Conservation (phyloP, 2,329 filamentous ascomycete species). For the Fusarium fracticaudum region DNA sequence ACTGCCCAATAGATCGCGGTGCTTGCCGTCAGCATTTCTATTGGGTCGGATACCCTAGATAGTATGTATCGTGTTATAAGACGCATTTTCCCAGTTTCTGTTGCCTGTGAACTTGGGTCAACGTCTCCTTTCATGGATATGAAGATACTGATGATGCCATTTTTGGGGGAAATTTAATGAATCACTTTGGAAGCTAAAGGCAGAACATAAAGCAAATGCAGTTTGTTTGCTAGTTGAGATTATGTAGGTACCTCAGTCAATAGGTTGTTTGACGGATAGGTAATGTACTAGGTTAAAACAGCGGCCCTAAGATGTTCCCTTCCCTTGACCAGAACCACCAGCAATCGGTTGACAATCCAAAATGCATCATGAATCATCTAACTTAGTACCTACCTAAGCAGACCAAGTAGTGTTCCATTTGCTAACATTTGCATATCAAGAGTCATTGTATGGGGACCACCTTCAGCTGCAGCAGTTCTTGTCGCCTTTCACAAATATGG, state of each 20-base stretch:
- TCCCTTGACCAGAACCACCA: not conserved
- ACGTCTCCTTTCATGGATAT: not conserved
- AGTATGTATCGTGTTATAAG: not conserved
- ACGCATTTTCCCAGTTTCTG: constrained; percentile 6
- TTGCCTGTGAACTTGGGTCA: not conserved
- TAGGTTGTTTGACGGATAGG: not conserved
- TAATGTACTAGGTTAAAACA: not conserved
- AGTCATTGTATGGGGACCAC: too few species aligned
- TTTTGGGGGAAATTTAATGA: too few species aligned
- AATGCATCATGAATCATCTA: not conserved
- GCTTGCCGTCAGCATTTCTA: not conserved
- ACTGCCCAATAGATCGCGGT: not conserved
- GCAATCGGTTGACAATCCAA: not conserved
- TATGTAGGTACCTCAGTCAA: not conserved
- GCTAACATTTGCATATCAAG: not conserved
- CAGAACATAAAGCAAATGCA: not conserved
- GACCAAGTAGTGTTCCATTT: not conserved
- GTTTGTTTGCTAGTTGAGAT: not conserved
- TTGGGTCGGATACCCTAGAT: not conserved
- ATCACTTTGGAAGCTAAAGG: not conserved
- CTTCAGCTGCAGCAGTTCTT: not conserved
- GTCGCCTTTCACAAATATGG: not conserved
- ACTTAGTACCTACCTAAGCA: not conserved
- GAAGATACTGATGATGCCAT: not conserved
- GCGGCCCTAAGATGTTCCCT: constrained; percentile 6